Evolutionary conservation across 768 basidiomycete species (phyloP).

Genomic region (Mycena maculata): DNA sequence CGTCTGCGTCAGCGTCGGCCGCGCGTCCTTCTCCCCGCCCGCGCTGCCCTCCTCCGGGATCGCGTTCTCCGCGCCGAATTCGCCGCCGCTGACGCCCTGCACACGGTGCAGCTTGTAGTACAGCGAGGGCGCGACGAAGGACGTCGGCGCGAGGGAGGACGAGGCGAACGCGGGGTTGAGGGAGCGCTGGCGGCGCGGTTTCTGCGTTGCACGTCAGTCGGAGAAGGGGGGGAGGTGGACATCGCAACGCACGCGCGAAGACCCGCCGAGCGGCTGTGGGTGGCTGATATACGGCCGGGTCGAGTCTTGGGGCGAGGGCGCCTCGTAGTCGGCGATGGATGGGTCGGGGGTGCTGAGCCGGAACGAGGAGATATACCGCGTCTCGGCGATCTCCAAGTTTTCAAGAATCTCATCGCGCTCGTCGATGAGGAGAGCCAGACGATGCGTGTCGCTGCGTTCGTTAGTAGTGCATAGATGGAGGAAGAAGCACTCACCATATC

Average conservation of each 20-base stretch:
- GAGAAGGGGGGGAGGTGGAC: background rate
- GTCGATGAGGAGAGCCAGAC: slow-evolving; percentile 74
- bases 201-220: slow-evolving; percentile 35
- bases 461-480: background rate
- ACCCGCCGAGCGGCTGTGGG: slow-evolving; percentile 65
- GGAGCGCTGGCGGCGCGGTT: slow-evolving; percentile 58
- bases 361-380: slow-evolving; percentile 82
- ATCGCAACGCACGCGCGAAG: slow-evolving; percentile 42
- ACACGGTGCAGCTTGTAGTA: slow-evolving; percentile 81
- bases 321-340: slow-evolving; percentile 70
- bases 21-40: slow-evolving; percentile 43
- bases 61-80: slow-evolving; percentile 51
- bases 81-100: slow-evolving; percentile 69
- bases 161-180: slow-evolving; percentile 73
- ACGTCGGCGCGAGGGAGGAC: slow-evolving; percentile 78
- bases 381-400: slow-evolving; percentile 83
- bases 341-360: slow-evolving; percentile 78
- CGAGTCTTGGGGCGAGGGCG: slow-evolving; percentile 53
- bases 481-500: slow-evolving; percentile 61
- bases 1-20: slow-evolving; percentile 65
- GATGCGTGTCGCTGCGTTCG: slow-evolving; percentile 69
- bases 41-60: slow-evolving; percentile 46
- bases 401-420: slow-evolving; percentile 84
- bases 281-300: slow-evolving; percentile 73
- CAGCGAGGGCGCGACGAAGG: slow-evolving; percentile 82